These are phyloP conservation scores for Salix udensis DNA, from an alignment of 345 rosid species.

Conservation along the genomic window DNA sequence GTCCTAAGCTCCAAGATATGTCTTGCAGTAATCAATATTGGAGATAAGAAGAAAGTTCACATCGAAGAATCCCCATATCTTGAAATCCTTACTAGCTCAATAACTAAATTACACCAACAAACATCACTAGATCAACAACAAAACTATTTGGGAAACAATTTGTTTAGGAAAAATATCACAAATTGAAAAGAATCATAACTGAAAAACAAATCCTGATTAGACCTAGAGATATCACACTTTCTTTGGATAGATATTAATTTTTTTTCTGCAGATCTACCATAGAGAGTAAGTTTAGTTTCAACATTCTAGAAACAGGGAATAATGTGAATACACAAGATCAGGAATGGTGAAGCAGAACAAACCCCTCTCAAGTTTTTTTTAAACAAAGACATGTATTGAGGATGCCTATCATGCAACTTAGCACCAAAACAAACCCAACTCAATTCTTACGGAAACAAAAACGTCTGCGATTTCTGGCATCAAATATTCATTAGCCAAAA, in stretches of 20 bases:
- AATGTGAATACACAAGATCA: not conserved
- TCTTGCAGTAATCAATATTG: not conserved
- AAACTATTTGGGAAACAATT: not conserved
- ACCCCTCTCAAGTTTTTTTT: not conserved
- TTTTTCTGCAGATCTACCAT: not conserved
- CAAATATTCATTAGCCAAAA: not conserved
- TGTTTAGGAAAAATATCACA: not conserved
- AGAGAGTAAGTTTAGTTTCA: not conserved
- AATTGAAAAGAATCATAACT: not conserved
- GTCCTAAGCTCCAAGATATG: not conserved
- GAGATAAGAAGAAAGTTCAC: not conserved
- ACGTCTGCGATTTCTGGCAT: not conserved
- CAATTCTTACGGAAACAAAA: not conserved
- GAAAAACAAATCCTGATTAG: not conserved
- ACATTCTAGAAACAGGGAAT: not conserved
- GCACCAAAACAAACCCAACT: not conserved
- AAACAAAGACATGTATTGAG: not conserved
- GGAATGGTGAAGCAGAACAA: not conserved
- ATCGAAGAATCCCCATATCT: not conserved
- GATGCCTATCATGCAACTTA: slow-evolving; percentile 6
- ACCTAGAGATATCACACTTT: not conserved
- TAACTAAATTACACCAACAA: not conserved
- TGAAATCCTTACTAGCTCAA: not conserved
- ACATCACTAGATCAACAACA: not conserved
- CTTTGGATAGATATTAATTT: not conserved